Evolutionary conservation across 108 stramenopile genomes (phyloP).

Genomic region (Pelagomonas calceolata): DNA sequence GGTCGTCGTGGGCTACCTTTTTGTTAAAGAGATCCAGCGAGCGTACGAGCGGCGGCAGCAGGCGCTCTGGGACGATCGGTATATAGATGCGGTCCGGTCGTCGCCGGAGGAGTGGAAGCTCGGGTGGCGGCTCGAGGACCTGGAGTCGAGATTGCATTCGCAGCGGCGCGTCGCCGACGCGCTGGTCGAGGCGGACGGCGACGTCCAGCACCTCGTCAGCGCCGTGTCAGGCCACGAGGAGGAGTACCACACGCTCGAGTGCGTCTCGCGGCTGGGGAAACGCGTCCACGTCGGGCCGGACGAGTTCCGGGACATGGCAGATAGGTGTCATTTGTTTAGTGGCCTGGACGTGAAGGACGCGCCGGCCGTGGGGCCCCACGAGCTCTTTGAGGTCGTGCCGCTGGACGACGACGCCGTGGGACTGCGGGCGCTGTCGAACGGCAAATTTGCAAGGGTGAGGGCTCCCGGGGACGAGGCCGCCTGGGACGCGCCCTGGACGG

Average conservation of each 20-base stretch:
- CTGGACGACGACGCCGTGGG: background rate
- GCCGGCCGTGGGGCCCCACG: conserved; percentile 4
- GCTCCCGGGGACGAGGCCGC: background rate
- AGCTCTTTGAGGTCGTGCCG: conserved; percentile 1
- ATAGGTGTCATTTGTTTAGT: conserved; percentile 6
- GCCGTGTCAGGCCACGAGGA: background rate
- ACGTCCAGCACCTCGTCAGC: too few relatives aligned
- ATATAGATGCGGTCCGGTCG: background rate
- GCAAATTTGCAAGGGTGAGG: background rate
- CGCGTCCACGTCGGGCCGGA: conserved; percentile 3
- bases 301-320: conserved; percentile 10
- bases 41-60: background rate
- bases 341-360: background rate
- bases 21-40: background rate
- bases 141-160: background rate
- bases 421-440: background rate
- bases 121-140: conserved; percentile 1
- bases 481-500: conserved; percentile 3
- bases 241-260: background rate
- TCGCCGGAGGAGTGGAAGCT: background rate
- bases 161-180: background rate
- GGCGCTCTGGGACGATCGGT: background rate
- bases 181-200: background rate
- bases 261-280: background rate
- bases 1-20: background rate